Percentiles rank a stretch among this genome's conserved stretches.
Conservation (phyloP, 371 early-diverging fungal genomes). For the Lichtheimia corymbifera region DNA sequence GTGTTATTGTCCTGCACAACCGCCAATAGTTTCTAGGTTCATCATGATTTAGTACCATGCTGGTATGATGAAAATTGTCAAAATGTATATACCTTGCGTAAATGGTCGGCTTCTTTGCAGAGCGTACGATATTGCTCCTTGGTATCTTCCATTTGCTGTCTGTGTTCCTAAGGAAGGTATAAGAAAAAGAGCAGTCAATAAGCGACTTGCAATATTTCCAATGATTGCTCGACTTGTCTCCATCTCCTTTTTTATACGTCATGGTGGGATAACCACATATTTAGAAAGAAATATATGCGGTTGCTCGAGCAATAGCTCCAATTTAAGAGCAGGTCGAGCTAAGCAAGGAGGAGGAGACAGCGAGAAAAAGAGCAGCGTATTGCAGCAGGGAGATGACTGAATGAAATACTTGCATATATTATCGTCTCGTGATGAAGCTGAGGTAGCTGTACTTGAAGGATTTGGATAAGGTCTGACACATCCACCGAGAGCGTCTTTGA, state of each 20-base stretch:
- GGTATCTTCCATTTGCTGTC: conserved; percentile 23
- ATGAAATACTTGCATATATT: conserved; percentile 23
- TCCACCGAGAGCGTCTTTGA: conserved; percentile 7
- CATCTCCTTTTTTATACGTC: too few species aligned
- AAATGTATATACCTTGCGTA: conserved; percentile 24
- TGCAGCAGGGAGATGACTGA: background rate
- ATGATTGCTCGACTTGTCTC: too few species aligned
- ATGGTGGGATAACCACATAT: background rate
- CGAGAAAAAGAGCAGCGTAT: background rate
- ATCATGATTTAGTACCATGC: background rate
- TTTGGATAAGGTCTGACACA: conserved; percentile 16
- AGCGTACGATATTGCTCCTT: conserved; percentile 24
- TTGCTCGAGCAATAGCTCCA: conserved; percentile 2
- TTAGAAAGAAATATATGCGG: background rate
- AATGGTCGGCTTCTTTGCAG: conserved; percentile 17
- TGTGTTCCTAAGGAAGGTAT: conserved; percentile 15
- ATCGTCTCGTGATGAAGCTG: conserved; percentile 20
- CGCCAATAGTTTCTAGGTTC: conserved; percentile 16
- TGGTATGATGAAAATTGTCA: background rate
- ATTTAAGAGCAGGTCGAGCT: conserved; percentile 1
- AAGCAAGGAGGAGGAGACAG: background rate
- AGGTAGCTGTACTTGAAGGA: conserved; percentile 20
- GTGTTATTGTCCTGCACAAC: conserved; percentile 27
- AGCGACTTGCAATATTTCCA: too few species aligned
- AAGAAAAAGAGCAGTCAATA: conserved; percentile 2